Base-by-base conservation (phyloP, 179 eudicot genomes). In the Nepenthes alata region DNA sequence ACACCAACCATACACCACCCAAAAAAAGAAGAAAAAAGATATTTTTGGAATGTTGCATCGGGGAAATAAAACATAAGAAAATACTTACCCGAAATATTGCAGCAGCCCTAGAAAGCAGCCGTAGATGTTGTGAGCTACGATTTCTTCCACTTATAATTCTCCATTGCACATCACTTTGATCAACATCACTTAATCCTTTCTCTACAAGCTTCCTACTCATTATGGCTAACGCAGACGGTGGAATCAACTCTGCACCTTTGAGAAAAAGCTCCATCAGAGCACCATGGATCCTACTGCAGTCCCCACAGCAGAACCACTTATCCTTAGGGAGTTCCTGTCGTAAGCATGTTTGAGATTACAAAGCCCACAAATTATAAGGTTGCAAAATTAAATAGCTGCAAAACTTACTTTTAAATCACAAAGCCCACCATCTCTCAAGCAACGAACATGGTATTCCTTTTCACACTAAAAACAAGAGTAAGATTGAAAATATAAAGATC, bases 371-470 rank as follows among this genome's bases (percentile, higher is more conserved):
- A 51, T 47, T 13, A 12, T 37, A 58, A 37, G 11, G 14, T n/a
- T 37, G 47, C 16, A 66, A 38, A 14, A 14, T 37, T n/a, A 2
- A 37, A 15, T 5, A 45, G 55, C 0, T 47, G 7, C 36, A 47
- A 38, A 50, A 72, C 82, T 73, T 78, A 93, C 98, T 70, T 81
- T 90, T 64, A 89, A 62, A 80, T 93, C 94, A 55, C 91, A 90
- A 53, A 76, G 62, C 51, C 91, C 96, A 64, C 61, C 74, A 41
- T 72, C 75, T 67, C 95, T 82, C 79, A 90, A 78, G 74, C 98
- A 93, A 72, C 91, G 89, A 73, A 90, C 95, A 79, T 93, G 98
- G 64, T 85, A 87, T 69, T 93, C 95, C 82, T 76, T 93, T 77
- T 85, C 98, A 67, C 98, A 93, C 98, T 93, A 60, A 60, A 14